Evolutionary conservation across 169 alveolate genomes (phyloP), one percentile per base, ranked within the genome.

Genomic region (Neospora caninum): DNA sequence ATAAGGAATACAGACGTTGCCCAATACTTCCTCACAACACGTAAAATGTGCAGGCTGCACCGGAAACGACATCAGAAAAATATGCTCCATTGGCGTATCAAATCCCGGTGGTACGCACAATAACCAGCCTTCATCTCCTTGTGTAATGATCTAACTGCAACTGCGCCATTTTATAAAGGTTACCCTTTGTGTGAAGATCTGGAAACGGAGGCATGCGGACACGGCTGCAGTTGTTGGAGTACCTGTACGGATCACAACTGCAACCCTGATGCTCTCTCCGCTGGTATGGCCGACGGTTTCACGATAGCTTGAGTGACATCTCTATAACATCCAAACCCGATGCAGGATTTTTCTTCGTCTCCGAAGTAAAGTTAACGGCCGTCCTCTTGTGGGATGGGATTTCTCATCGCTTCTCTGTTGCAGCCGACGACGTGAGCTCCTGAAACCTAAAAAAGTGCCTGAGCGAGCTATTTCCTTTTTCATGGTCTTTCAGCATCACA

Each of bases 201-300:
- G 29, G 95, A 88, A 4, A 34, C 82, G 25, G 25, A 29, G 41
- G 4, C 94, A 18, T 93, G 95, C 67, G 82, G 92, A 2, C 10
- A 25, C 38, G 95, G 91, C 53, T 93, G 95, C 91, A 38, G 34
- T 34, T 93, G 95, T 91, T 93, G 95, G 95, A 93, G 95, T 58
- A 88, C 94, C 7, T 91, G 94, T 88, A 91, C 89, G 38, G 69
- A 53, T 25, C 88, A 53, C 36, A 73, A n/a, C n/a, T 91, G 94
- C 78, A 42, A 38, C 42, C 54, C 91, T 6, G 36, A 36, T 22
- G 88, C 80, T 25, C 82, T 91, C n/a, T 34, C 70, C 13, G 64
- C 93, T 20, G 93, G 93, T 91, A 45, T 9, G 84, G 34, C 13
- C 36, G 22, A 13, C 34, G 34, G 34, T 36, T 82, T 25, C 38